Evolutionary conservation across 2,329 filamentous ascomycete genomes (phyloP).

Genomic region (Byssothecium circinans): DNA sequence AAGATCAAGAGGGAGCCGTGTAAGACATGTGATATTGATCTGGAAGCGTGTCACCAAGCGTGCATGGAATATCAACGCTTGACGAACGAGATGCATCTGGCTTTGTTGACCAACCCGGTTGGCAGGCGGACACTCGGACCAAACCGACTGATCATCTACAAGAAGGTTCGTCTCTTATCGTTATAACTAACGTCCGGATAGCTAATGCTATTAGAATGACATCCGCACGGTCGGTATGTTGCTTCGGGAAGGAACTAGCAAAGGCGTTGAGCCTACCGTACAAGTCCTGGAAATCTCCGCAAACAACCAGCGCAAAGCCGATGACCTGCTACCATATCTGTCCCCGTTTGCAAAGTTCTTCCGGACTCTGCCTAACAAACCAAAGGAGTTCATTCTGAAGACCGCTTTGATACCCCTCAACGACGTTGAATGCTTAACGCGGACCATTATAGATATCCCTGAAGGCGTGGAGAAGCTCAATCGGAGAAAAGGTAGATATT

Average conservation of each 20-base stretch:
- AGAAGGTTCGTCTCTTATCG: slow-evolving; percentile 50
- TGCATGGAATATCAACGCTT: slow-evolving; percentile 77
- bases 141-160: slow-evolving; percentile 80
- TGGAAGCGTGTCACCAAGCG: slow-evolving; percentile 80
- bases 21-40: slow-evolving; percentile 74
- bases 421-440: slow-evolving; percentile 84
- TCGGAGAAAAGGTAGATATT: slow-evolving; percentile 52
- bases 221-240: slow-evolving; percentile 81
- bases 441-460: slow-evolving; percentile 60
- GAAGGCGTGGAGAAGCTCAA: slow-evolving; percentile 48
- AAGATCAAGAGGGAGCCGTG: slow-evolving; percentile 88
- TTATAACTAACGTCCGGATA: not conserved
- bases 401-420: slow-evolving; percentile 69
- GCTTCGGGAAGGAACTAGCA: slow-evolving; percentile 71
- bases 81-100: slow-evolving; percentile 78
- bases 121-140: slow-evolving; percentile 77
- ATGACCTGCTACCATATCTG: slow-evolving; percentile 85
- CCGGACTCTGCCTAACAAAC: slow-evolving; percentile 65
- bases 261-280: slow-evolving; percentile 67
- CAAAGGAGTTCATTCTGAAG: slow-evolving; percentile 69
- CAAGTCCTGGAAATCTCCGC: slow-evolving; percentile 78
- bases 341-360: slow-evolving; percentile 69
- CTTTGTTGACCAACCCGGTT: slow-evolving; percentile 75
- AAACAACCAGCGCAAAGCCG: slow-evolving; percentile 70
- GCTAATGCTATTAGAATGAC: slow-evolving; percentile 61